These are phyloP conservation scores for Pyronema domesticum DNA, from an alignment of 495 filamentous ascomycete species.

Conservation along the genomic window DNA sequence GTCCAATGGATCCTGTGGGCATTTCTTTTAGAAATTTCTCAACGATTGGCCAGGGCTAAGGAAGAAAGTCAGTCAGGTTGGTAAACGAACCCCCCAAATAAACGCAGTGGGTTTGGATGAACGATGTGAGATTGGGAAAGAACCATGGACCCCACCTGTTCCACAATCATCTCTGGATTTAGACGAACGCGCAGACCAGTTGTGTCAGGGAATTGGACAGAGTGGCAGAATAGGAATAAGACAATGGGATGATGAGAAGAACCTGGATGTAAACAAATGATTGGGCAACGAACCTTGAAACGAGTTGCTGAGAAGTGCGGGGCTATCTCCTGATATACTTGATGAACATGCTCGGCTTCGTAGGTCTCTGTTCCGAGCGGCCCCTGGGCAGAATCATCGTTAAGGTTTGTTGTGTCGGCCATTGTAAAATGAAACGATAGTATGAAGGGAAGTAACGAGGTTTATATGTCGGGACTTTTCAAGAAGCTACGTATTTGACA, in stretches of 20 bases:
- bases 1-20: conserved; percentile 55
- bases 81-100: background rate
- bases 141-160: conserved; percentile 2
- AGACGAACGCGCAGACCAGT: background rate
- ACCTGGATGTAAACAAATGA: background rate
- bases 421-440: conserved; percentile 4
- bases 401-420: background rate
- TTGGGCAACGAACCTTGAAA: conserved; percentile 47
- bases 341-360: conserved; percentile 74
- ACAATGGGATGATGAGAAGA: background rate
- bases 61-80: conserved; percentile 8
- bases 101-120: background rate
- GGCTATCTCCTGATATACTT: conserved; percentile 87
- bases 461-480: conserved; percentile 4
- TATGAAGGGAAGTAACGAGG: conserved; percentile 2
- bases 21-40: conserved; percentile 56
- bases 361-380: conserved; percentile 33
- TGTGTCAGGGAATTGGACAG: background rate
- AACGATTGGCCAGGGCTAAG: conserved; percentile 80
- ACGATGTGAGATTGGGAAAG: conserved; percentile 8
- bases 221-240: background rate
- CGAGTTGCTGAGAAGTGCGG: conserved; percentile 86
- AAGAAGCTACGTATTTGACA: background rate
- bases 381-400: background rate
- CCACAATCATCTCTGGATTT: background rate